Conservation (phyloP, 1,284 basidiomycete genomes). For the Cryptococcus sp. region DNA sequence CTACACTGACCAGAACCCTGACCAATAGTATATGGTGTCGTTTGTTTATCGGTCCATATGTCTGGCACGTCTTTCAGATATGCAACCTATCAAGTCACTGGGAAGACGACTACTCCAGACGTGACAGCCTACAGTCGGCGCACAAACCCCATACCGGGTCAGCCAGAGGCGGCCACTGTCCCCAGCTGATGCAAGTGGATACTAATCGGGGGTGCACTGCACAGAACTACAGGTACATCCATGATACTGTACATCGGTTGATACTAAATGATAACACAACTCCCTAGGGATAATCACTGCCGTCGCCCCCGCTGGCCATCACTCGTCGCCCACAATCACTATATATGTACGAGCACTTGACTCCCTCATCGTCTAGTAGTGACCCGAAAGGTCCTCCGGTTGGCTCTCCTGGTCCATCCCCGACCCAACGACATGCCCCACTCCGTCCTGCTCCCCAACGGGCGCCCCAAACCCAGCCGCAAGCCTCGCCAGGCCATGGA, state of each 20-base stretch:
- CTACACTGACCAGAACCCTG: background rate
- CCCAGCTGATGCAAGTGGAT: too few relatives aligned
- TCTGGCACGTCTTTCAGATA: background rate
- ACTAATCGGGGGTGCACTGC: too few relatives aligned
- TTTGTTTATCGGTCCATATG: background rate
- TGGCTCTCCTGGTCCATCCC: background rate
- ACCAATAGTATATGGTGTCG: background rate
- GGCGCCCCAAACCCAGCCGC: background rate
- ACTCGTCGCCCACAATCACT: background rate
- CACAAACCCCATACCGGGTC: too few relatives aligned
- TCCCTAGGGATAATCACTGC: background rate
- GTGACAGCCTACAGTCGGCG: too few relatives aligned
- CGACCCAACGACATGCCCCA: background rate
- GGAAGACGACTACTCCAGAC: too few relatives aligned
- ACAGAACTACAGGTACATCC: too few relatives aligned
- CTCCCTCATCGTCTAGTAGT: background rate
- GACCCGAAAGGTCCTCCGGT: background rate
- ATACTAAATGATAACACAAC: background rate
- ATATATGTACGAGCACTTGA: background rate
- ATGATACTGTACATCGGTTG: too few relatives aligned
- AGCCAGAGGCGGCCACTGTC: too few relatives aligned
- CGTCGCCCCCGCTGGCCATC: background rate
- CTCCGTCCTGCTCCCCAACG: background rate
- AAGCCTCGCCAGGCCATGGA: conserved; percentile 1
- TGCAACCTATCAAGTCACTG: too few relatives aligned